Evolutionary conservation across 352 stramenopile genomes (phyloP), one percentile per base, ranked within the genome.

Genomic region (Plasmopara muralis): DNA sequence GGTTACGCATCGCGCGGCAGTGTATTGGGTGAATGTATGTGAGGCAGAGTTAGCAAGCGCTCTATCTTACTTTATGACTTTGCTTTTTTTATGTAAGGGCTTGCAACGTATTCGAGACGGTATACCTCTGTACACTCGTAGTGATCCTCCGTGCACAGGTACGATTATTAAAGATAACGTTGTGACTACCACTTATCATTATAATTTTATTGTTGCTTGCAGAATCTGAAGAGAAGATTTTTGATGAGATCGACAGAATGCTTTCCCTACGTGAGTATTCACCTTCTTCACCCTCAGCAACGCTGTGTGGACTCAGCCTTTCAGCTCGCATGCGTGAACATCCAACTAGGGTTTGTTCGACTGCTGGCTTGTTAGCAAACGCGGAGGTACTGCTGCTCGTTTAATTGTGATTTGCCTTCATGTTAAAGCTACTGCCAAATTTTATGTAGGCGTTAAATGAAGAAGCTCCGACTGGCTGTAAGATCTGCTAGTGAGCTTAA

Each of bases 201-300:
- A 25, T 25, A 3, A 25, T 25, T 3, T 3, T 25, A n/a, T 25
- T 25, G 20, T 25, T 25, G 16, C 6, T 25, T 43, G 20, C 47
- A 89, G 78, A 89, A 57, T 79, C 74, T 8, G 74, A 89, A 55
- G 78, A 89, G 9, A 74, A 86, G 18, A 81, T 89, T 10, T 89
- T 87, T 28, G 58, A 66, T 16, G 74, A 87, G 52, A 89, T 89
- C 16, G 78, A 89, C 53, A 68, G 80, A 20, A 53, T 89, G 16
- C 60, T 76, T 30, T 64, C 65, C 15, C 18, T 74, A 37, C 74
- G 77, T n/a, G 73, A 88, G 39, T 85, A 68, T 69, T 62, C 68
- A 25, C 68, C 65, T 0, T 64, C 68, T 16, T 68, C 74, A 40
- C 54, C 70, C 13, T 50, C 57, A 13, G 50, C 62, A 0, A 41